A percentile compares a stretch with the other conserved stretches of the same genome.
These are phyloP conservation scores for Afroboletus lepidellus DNA, from an alignment of 1,284 basidiomycete species.

Conservation along the genomic window DNA sequence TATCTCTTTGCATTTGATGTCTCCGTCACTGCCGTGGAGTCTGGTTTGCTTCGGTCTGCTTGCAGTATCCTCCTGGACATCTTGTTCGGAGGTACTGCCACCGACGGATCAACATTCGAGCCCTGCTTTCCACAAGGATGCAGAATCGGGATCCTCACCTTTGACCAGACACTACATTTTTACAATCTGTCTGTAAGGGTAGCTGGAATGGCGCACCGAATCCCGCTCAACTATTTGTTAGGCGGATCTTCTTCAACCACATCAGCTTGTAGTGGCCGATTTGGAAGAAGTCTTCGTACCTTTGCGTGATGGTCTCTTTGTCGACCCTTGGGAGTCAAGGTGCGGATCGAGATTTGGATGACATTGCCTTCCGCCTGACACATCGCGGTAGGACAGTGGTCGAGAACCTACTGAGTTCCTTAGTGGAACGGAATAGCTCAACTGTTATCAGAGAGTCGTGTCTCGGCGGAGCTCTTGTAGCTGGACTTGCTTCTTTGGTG, in stretches of 20 bases:
- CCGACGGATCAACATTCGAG: conserved; percentile 42
- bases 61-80: conserved; percentile 66
- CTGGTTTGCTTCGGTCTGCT: conserved; percentile 73
- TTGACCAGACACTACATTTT: conserved; percentile 84
- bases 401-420: conserved; percentile 59
- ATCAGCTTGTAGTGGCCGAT: conserved; percentile 87
- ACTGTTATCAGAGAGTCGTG: conserved; percentile 52
- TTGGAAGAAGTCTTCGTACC: conserved; percentile 92
- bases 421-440: conserved; percentile 68
- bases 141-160: conserved; percentile 81
- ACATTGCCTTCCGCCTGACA: conserved; percentile 9
- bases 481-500: conserved; percentile 73
- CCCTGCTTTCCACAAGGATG: conserved; percentile 54
- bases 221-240: conserved; percentile 28
- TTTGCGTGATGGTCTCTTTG: conserved; percentile 74
- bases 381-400: conserved; percentile 48
- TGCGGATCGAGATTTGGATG: conserved; percentile 33
- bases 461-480: conserved; percentile 79
- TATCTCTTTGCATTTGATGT: conserved; percentile 93
- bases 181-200: conserved; percentile 82
- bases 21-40: conserved; percentile 66
- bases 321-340: conserved; percentile 73
- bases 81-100: conserved; percentile 63
- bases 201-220: conserved; percentile 21
- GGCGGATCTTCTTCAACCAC: conserved; percentile 58